phyloP scores from a whole-genome alignment of 768 basidiomycete genomes.

The Trametes elegans region DNA sequence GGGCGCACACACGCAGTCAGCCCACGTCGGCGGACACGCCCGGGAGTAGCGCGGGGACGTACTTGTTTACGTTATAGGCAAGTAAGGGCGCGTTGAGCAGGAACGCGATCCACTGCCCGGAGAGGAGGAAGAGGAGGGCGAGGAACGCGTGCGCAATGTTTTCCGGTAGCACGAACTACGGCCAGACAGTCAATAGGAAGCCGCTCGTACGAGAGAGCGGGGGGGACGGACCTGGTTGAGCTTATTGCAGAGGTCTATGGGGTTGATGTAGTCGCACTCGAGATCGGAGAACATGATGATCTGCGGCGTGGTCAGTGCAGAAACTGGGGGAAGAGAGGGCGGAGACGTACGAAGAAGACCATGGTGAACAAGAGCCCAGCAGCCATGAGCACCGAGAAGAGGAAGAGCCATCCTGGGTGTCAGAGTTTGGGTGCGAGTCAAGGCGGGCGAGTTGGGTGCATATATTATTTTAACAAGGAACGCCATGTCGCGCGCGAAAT shows the following conservation, averaged over 20 bases:
- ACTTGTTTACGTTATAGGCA: constrained; percentile 94
- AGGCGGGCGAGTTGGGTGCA: too few relatives aligned
- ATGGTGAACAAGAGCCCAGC: constrained; percentile 95
- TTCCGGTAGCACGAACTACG: constrained; percentile 95
- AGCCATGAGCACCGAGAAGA: constrained; percentile 94
- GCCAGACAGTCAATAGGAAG: too few relatives aligned
- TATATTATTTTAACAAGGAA: background rate
- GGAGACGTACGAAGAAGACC: constrained; percentile 92
- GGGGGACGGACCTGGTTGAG: constrained; percentile 78
- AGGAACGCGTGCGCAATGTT: constrained; percentile 94
- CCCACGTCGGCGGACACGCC: background rate
- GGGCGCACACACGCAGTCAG: background rate
- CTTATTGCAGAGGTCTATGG: constrained; percentile 99
- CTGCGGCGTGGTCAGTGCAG: constrained; percentile 38
- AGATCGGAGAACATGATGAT: constrained; percentile 99
- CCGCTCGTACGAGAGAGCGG: background rate
- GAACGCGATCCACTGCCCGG: constrained; percentile 94
- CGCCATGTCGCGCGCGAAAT: too few relatives aligned
- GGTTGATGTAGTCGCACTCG: constrained; percentile 99
- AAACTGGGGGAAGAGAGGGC: background rate
- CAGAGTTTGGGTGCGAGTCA: too few relatives aligned
- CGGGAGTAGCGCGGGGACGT: constrained; percentile 31
- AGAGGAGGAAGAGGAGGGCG: constrained; percentile 85
- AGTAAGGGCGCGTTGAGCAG: constrained; percentile 87
- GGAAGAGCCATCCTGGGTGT: constrained; percentile 88